Evolutionary conservation across 805 yeast species (phyloP), one percentile per base, ranked within the genome.

Genomic region (Saturnispora halmiae): DNA sequence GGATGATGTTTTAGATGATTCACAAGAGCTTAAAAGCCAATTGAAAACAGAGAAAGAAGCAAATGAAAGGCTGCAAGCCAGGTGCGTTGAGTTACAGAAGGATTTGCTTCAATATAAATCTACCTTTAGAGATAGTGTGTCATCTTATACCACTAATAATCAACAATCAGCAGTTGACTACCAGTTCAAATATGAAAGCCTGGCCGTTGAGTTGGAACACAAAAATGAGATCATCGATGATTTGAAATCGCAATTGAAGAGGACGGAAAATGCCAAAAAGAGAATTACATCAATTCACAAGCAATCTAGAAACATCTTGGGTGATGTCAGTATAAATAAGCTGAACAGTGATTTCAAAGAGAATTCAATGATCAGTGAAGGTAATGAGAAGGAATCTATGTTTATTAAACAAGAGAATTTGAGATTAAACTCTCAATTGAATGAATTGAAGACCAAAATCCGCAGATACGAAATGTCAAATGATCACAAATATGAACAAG

Each of bases 161-260:
- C n/a, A 19, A 15, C 26, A 10, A 13, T 6, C 31, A 20, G 21
- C 38, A 13, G 16, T 40, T 6, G 65, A 66, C 34, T 70, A 62
- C 48, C 69, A 67, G 51, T 52, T 66, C 13, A 73, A 69, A 45
- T 71, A 57, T 45, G 72, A 70, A 46, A 64, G 68, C 15, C 67
- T 72, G 36, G 70, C 70, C 36, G 65, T 71, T 14, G 64, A 64
- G 34, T 52, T 66, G 7, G 65, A 66, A 41, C 48, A 64, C 6
- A 46, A 73, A 20, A 73, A 72, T 46, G 53, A 54, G 6, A 54
- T 51, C 26, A 42, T 64, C 31, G 48, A 46, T 60, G 59, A 33
- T 14, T 36, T 41, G 20, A 43, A 42, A 26, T 5, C 30, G 11
- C 36, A 38, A n/a, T 15, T 40, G 21, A 46, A 36, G 22, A 39